A percentile compares a stretch with the other conserved stretches of the same genome.
Conservation (phyloP, 495 filamentous ascomycete genomes). For the Podospora tetraspora region DNA sequence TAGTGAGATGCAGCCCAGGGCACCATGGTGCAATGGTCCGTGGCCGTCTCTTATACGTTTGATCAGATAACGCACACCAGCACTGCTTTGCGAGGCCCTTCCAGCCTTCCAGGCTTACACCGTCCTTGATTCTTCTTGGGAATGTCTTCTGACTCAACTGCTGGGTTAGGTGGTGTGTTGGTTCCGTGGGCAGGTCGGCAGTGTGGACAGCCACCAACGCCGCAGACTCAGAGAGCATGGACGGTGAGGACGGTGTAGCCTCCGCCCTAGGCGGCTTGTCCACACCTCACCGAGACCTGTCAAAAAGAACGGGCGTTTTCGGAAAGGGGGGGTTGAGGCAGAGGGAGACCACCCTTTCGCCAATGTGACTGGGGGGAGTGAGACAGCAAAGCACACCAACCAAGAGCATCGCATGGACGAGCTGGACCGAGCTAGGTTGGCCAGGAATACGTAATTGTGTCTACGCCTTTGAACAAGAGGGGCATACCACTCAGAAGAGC, state of each 20-base stretch:
- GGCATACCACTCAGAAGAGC: neutral
- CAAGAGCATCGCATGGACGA: constrained; percentile 1
- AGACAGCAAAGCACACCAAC: constrained; percentile 34
- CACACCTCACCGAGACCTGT: constrained; percentile 25
- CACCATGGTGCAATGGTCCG: neutral
- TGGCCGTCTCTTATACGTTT: constrained; percentile 5
- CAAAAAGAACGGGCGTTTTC: constrained; percentile 17
- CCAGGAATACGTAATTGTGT: neutral
- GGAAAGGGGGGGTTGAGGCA: constrained; percentile 13
- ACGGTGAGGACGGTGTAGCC: constrained; percentile 1
- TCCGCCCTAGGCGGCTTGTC: neutral
- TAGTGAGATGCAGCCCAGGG: neutral
- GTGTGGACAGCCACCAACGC: neutral
- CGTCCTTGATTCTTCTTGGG: neutral
- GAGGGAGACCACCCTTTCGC: constrained; percentile 13
- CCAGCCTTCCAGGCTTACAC: constrained; percentile 7
- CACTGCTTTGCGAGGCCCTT: constrained; percentile 11
- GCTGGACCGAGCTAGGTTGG: neutral
- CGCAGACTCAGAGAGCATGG: neutral
- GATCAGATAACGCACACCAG: neutral
- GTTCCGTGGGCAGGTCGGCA: constrained; percentile 1
- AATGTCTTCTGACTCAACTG: constrained; percentile 24
- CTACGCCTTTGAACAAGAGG: neutral
- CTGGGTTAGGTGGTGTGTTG: constrained; percentile 26
- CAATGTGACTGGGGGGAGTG: constrained; percentile 30